Evolutionary conservation across 1,139 yeast genomes (phyloP).

Genomic region (Yamadazyma aaseri): DNA sequence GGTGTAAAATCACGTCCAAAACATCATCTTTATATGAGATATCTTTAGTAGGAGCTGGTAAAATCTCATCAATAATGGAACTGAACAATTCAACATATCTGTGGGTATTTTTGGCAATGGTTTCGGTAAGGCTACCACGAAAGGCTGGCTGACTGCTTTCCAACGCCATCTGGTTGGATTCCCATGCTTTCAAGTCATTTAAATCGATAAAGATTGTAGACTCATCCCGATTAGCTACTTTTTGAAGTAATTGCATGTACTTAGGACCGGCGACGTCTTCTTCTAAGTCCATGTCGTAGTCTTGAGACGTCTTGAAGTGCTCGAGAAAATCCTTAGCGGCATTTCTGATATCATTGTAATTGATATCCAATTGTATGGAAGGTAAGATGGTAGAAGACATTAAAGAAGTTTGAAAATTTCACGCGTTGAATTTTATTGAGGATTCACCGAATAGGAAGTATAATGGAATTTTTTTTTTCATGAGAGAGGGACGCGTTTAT

Average conservation of each 20-base stretch:
- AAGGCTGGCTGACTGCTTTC: conserved; percentile 21
- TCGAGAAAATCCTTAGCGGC: conserved; percentile 57
- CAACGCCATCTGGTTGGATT: conserved; percentile 36
- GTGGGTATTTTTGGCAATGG: conserved; percentile 69
- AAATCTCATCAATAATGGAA: conserved; percentile 72
- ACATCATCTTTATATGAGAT: conserved; percentile 85
- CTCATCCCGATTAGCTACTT: conserved; percentile 78
- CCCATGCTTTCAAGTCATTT: conserved; percentile 77
- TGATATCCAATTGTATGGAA: conserved; percentile 58
- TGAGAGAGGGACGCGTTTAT: too few relatives aligned
- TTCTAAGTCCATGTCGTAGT: conserved; percentile 10
- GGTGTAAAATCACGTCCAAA: conserved; percentile 87
- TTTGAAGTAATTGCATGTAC: conserved; percentile 72
- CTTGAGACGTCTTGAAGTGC: conserved; percentile 50
- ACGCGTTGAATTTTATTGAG: conserved; percentile 8
- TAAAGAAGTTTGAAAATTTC: conserved; percentile 3
- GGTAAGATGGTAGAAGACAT: conserved; percentile 29
- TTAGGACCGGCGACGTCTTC: conserved; percentile 53
- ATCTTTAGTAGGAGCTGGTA: conserved; percentile 82
- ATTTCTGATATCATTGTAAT: conserved; percentile 55
- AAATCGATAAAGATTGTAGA: conserved; percentile 71
- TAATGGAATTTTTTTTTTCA: too few relatives aligned
- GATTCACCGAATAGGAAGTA: too few relatives aligned
- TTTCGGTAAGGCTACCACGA: conserved; percentile 46
- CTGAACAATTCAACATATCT: conserved; percentile 73